Evolutionary conservation across 1,139 yeast species (phyloP).

Genomic region (Magnusiomyces magnusii): DNA sequence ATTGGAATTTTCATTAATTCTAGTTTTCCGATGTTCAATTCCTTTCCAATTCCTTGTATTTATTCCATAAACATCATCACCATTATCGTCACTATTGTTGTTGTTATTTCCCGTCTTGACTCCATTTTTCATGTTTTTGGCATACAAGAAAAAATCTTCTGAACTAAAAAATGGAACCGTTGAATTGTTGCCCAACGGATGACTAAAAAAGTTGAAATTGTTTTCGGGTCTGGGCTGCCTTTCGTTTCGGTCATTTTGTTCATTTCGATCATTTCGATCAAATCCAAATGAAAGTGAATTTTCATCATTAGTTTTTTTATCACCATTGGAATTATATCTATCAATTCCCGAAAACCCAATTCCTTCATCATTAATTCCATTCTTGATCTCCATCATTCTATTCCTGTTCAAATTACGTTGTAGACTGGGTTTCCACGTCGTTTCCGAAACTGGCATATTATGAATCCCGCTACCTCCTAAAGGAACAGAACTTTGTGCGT

Average conservation of each 20-base stretch:
- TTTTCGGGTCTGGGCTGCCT: background rate
- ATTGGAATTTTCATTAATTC: background rate
- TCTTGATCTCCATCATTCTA: background rate
- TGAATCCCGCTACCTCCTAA: background rate
- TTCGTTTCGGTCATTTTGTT: too few species aligned
- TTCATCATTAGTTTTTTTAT: background rate
- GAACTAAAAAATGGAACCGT: constrained; percentile 1
- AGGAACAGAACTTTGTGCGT: background rate
- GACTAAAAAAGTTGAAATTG: background rate
- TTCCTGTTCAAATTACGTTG: background rate
- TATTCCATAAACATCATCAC: background rate
- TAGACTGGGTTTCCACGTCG: constrained; percentile 2
- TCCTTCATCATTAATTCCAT: background rate
- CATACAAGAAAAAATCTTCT: constrained; percentile 3
- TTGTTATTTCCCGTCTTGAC: background rate
- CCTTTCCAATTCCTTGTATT: background rate
- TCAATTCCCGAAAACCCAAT: background rate
- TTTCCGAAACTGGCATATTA: background rate
- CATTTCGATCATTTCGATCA: too few species aligned
- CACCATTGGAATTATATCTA: background rate
- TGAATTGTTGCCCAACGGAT: background rate
- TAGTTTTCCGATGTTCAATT: background rate
- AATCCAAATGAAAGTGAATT: too few species aligned
- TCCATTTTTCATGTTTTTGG: background rate
- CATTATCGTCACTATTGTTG: background rate